Evolutionary conservation across 768 basidiomycete species (phyloP), one percentile per base, ranked within the genome.

Genomic region (Tulasnella calospora): DNA sequence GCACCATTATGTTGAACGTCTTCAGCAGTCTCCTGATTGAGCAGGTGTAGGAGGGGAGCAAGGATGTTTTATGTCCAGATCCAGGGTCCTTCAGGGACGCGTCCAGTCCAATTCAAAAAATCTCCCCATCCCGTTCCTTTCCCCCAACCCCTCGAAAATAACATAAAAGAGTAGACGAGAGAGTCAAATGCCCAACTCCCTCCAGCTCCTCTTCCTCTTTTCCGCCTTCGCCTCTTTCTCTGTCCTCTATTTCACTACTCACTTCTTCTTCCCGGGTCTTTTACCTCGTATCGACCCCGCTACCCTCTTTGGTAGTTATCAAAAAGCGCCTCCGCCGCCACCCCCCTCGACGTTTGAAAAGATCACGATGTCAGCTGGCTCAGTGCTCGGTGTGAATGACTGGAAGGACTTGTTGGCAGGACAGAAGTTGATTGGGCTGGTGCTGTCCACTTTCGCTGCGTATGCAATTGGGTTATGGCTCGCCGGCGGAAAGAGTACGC

Each of bases 301-400:
- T 90, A 78, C 85, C 88, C 36, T 83, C 88, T 27, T 83, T 92
- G 83, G 91, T 92, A 81, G 90, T 92, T 82, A 83, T 91, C 71
- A 91, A 91, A 77, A 86, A 91, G 71, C 85, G 85, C 78, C 82
- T 40, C 73, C 47, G 75, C 40, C 70, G 47, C 71, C 40, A 47
- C 35, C 61, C 41, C 61, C 33, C 21, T 55, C 55, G 36, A 78
- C 71, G 15, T 79, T 79, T 69, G 79, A 76, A 80, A 81, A 81
- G 55, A 79, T 41, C 23, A 44, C 70, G 27, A 78, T 79, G 12
- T 47, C 69, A 15, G 57, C 51, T 3, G 69, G 73, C 30, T 17
- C 78, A 67, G 21, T 38, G 33, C 21, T 76, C 23, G 55, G 55
- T 47, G 75, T 55, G 61, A 74, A 74, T 35, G 73, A 55, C 44